Percentiles rank a stretch among this genome's conserved stretches.
These are phyloP conservation scores for Glebionis coronaria DNA, from an alignment of 129 eudicot genomes.

Conservation along the genomic window DNA sequence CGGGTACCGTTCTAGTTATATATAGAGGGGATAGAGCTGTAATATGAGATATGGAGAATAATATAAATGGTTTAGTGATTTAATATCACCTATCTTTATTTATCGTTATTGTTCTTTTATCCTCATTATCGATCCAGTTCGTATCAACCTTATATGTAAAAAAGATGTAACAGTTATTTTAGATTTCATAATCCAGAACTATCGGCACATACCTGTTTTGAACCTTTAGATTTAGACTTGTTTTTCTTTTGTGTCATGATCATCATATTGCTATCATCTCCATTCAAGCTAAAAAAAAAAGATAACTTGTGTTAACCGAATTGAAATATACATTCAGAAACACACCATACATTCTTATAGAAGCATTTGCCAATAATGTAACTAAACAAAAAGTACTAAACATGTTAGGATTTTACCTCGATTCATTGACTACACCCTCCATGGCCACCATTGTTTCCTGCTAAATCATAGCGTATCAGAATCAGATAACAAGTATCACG, in stretches of 20 bases:
- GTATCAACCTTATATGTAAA: no score
- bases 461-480: slow-evolving; percentile 9
- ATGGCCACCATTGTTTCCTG: slow-evolving; percentile 16
- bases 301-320: neutral
- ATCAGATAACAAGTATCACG: neutral
- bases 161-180: neutral
- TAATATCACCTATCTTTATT: no score
- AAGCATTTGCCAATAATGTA: neutral
- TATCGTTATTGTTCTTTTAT: no score
- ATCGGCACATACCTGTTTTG: slow-evolving; percentile 37
- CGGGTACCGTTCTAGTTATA: no score
- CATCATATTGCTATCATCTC: slow-evolving; percentile 50
- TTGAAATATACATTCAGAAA: neutral
- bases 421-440: slow-evolving; percentile 21
- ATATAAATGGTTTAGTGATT: no score
- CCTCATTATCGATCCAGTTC: no score
- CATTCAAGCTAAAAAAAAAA: slow-evolving; percentile 31
- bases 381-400: slow-evolving; percentile 1
- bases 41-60: no score
- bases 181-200: neutral
- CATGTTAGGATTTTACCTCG: slow-evolving; percentile 22
- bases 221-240: slow-evolving; percentile 28
- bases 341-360: neutral
- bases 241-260: slow-evolving; percentile 52
- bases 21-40: no score